phyloP scores from a whole-genome alignment of 202 grass and related monocot genomes.

The Alloteropsis angusta region DNA sequence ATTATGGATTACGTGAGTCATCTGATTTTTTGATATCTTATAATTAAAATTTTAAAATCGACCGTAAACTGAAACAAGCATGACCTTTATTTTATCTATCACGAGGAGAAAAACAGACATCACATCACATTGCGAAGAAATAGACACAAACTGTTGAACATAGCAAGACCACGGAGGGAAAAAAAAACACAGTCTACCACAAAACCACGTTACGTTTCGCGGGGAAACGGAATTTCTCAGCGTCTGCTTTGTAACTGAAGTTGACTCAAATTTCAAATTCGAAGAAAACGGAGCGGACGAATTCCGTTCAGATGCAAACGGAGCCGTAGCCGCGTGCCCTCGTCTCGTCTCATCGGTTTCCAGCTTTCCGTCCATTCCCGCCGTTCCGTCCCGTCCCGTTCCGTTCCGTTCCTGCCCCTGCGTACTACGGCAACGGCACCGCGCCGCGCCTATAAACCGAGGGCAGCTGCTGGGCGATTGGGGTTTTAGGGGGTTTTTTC shows the following conservation, averaged over 20 bases:
- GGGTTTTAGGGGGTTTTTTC: neutral
- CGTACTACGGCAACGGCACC: neutral
- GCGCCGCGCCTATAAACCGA: neutral
- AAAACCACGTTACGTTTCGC: no score
- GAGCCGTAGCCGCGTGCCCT: neutral
- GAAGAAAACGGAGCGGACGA: neutral
- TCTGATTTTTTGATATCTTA: no score
- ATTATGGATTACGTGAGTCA: no score
- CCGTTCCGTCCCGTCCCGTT: neutral
- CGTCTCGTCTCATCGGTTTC: neutral
- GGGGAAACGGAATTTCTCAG: no score
- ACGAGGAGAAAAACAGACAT: no score
- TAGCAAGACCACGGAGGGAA: no score
- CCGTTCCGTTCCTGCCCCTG: neutral
- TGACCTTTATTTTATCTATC: no score
- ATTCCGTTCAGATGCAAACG: neutral
- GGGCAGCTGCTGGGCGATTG: neutral
- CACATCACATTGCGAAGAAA: no score
- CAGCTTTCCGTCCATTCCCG: neutral
- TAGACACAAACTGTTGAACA: no score
- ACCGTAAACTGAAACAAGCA: no score
- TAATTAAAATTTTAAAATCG: no score
- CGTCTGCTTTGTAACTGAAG: neutral
- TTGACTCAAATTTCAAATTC: neutral
- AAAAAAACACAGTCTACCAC: no score